Evolutionary conservation across 768 basidiomycete species (phyloP).

Genomic region (Suillus alpinus): DNA sequence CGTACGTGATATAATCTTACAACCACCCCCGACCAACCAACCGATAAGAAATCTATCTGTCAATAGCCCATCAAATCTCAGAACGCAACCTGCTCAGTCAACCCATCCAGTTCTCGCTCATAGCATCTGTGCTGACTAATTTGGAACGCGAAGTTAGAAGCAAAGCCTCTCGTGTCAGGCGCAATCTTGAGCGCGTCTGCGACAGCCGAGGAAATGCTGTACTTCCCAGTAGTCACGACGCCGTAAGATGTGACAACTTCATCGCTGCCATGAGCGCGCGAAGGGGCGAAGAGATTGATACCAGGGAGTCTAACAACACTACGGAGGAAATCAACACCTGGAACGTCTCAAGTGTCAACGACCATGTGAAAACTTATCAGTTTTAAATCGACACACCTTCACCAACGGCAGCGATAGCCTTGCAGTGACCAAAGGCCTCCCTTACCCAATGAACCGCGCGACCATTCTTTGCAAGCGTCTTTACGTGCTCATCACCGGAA

Average conservation of each 20-base stretch:
- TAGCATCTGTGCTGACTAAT: constrained; percentile 68
- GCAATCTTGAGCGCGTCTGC: constrained; percentile 44
- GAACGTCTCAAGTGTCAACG: constrained; percentile 1
- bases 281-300: constrained; percentile 38
- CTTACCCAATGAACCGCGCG: constrained; percentile 78
- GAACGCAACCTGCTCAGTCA: constrained; percentile 50
- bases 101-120: constrained; percentile 57
- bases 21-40: neutral
- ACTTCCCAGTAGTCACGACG: constrained; percentile 59
- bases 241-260: constrained; percentile 55
- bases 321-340: constrained; percentile 50
- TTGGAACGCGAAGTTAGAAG: constrained; percentile 56
- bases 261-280: constrained; percentile 26
- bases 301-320: constrained; percentile 45
- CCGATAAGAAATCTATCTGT: neutral
- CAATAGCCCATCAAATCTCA: constrained; percentile 16
- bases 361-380: neutral
- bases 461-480: constrained; percentile 57
- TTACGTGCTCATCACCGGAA: constrained; percentile 61
- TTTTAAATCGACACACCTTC: constrained; percentile 40
- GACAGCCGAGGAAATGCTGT: constrained; percentile 34
- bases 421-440: constrained; percentile 86
- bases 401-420: constrained; percentile 77
- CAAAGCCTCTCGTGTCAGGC: constrained; percentile 49
- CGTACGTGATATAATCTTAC: neutral